A percentile compares a stretch with the other conserved stretches of the same genome.
These are phyloP conservation scores for Penicillium sp. DNA, from an alignment of 2,329 filamentous ascomycete species.

Conservation along the genomic window DNA sequence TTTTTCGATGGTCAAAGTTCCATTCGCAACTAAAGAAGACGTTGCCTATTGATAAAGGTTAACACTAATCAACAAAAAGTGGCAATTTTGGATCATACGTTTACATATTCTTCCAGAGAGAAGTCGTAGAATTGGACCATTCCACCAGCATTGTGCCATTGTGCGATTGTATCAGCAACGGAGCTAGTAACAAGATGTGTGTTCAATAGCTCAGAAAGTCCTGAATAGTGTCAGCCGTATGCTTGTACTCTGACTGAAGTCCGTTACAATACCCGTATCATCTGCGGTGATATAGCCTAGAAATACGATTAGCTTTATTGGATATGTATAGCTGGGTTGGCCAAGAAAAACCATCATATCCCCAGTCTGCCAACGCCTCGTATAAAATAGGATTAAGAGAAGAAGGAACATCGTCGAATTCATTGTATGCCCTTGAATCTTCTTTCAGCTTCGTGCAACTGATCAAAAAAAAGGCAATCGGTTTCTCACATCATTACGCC, in stretches of 20 bases:
- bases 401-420: slow-evolving; percentile 13
- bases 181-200: slow-evolving; percentile 44
- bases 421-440: slow-evolving; percentile 8
- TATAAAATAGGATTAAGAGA: slow-evolving; percentile 7
- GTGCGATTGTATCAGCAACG: slow-evolving; percentile 45
- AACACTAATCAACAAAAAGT: not conserved
- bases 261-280: slow-evolving; percentile 1
- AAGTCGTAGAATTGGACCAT: slow-evolving; percentile 55
- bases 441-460: not conserved
- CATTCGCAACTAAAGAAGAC: slow-evolving; percentile 40
- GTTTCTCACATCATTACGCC: slow-evolving; percentile 51
- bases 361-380: slow-evolving; percentile 41
- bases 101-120: slow-evolving; percentile 44
- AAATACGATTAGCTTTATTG: not conserved
- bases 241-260: no score
- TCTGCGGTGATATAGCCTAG: slow-evolving; percentile 11
- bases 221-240: not conserved
- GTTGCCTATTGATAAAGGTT: slow-evolving; percentile 27
- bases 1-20: slow-evolving; percentile 39
- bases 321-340: not conserved
- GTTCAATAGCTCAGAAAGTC: slow-evolving; percentile 5
- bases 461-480: not conserved
- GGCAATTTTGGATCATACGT: slow-evolving; percentile 18
- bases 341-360: slow-evolving; percentile 6
- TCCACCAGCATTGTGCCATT: slow-evolving; percentile 52